A percentile compares a stretch with the other conserved stretches of the same genome.
Conservation (phyloP, 495 filamentous ascomycete genomes). For the Thermothielavioides terrestris region DNA sequence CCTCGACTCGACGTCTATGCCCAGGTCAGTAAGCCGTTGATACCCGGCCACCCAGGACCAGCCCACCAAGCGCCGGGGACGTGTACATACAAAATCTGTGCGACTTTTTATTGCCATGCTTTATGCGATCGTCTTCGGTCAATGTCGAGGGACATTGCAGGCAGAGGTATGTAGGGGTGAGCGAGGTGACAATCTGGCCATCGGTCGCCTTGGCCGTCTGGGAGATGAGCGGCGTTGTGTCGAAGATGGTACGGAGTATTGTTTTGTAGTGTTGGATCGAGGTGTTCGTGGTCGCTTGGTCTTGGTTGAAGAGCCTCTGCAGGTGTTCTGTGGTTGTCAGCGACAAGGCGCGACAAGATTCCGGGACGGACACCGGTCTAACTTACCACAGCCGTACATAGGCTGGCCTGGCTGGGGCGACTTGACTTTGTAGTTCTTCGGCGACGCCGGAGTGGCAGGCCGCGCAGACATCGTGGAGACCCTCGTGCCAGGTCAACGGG, state of each 20-base stretch:
- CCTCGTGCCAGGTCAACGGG: background rate
- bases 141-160: conserved; percentile 57
- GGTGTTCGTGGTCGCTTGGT: conserved; percentile 39
- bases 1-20: conserved; percentile 70
- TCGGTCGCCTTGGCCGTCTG: conserved; percentile 44
- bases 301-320: conserved; percentile 43
- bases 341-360: background rate
- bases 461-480: conserved; percentile 31
- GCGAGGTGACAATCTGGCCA: conserved; percentile 34
- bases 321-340: conserved; percentile 42
- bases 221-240: conserved; percentile 37
- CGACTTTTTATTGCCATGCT: conserved; percentile 48
- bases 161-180: conserved; percentile 59
- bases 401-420: conserved; percentile 42
- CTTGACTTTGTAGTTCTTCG: conserved; percentile 46
- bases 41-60: background rate
- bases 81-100: conserved; percentile 57
- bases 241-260: conserved; percentile 42
- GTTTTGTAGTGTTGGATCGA: conserved; percentile 48
- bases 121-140: conserved; percentile 45
- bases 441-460: conserved; percentile 44
- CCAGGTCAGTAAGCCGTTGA: conserved; percentile 12
- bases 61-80: background rate
- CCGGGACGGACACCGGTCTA: background rate
- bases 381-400: conserved; percentile 47